Evolutionary conservation across 352 stramenopile genomes (phyloP), one percentile per base, ranked within the genome.

Genomic region (Pythium rishiriense): DNA sequence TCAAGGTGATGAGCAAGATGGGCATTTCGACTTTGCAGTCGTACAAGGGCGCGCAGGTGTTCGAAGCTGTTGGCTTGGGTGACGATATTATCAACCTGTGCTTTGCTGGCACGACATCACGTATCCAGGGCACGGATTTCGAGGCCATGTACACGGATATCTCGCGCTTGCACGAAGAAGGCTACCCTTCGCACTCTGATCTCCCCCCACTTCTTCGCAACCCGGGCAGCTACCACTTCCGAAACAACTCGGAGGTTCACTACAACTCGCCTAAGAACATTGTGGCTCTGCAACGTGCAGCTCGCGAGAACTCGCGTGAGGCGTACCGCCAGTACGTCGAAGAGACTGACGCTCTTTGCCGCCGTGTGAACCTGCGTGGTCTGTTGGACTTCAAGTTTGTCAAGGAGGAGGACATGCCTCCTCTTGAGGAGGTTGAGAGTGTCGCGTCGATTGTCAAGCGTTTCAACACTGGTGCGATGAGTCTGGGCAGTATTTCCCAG

Each of bases 401-500:
- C 48, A 90, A 94, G 39, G 84, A 90, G 21, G 80, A 88, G 42
- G 81, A 91, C 33, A 89, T 98, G 66, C 78, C 78, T 12, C 88
- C 90, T 21, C 64, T 98, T 9, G 91, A 98, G 41, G 92, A 98
- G 69, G 93, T 98, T 68, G 94, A 99, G 68, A 93, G 91, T 25
- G 79, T 88, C 5, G 69, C 80, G 50, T 85, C 97, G 33, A 99
- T 99, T 74, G 91, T 98, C 10, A 98, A 98, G 80, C 94, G 96
- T 31, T 99, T 99, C 76, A 95, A 91, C 62, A 98, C 95, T 49
- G 94, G 95, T 48, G 95, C 96, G 17, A 98, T 99, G 95, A 98
- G 91, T 73, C 76, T 98, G 43, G 95, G 95, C 24, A 98, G 90
- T 58, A 98, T 99, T 62, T 98, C 91, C 42, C 88, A 91, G 62